Base-by-base conservation (phyloP, 2,329 filamentous ascomycete species). In the Zymoseptoria crescenta region DNA sequence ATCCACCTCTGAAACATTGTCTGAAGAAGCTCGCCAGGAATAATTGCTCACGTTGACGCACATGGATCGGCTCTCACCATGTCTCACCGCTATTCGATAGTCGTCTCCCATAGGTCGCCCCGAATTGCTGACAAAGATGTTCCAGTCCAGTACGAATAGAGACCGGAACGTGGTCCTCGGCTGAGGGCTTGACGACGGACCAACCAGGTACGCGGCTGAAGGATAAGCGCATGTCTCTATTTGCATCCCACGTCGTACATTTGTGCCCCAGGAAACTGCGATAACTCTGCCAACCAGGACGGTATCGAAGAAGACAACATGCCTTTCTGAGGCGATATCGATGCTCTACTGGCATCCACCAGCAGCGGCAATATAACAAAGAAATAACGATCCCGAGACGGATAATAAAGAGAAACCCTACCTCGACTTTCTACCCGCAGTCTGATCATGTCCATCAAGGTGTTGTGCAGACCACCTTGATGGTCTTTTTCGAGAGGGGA, bases 381-480 rank as follows among this genome's bases (percentile, higher is more conserved):
- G 54, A 48, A 49, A 45, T 6, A 35, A 51, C 45, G 54, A 6
- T 49, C 49, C 16, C 19, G 24, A 54, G 29, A 41, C 21, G 51
- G 48, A 51, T 21, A 56, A 24, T 24, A 24, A 24, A 24, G 24
- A 58, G 50, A 29, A 56, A 50, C 16, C n/a, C 45, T 24, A 24
- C 54, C 54, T 27, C 54, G 54, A 57, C 56, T 45, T 20, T 54
- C 21, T 48, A 35, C 29, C 24, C n/a, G 10, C 21, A 55, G n/a
- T 20, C 19, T 41, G 27, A 10, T 8, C 49, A 53, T 50, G 58
- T 55, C 16, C 63, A 65, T 64, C 60, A 67, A 64, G 58, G 62
- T 64, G 59, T 53, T 35, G 30, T 54, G 65, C 66, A 48, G 29
- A 55, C 19, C 55, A 57, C 52, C 60, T 56, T 56, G 56, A 52